Evolutionary conservation across 208 protist genomes (phyloP), one percentile per base, ranked within the genome.

Genomic region (Blastocrithidia nonstop): DNA sequence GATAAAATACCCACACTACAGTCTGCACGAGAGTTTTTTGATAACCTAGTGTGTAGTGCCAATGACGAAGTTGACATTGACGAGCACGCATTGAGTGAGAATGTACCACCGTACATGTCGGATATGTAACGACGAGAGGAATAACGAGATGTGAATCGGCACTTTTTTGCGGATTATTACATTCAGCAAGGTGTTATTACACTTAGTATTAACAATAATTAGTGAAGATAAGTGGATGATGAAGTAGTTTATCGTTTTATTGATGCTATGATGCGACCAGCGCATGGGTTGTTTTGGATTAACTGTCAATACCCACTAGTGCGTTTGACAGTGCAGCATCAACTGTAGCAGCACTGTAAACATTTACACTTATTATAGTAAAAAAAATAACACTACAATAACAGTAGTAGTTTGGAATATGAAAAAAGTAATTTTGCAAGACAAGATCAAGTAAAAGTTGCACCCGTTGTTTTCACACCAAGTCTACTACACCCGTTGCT

Each of bases 151-250:
- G 66, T 72, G 16, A 59, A 87, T 37, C 67, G 67, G 6, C 57
- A 67, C 19, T 90, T 87, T 31, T 90, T 84, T 27, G 70, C 44
- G 7, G 67, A 83, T 39, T 90, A 72, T 50, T 90, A 90, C 56
- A 33, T 61, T 0, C 57, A 71, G 38, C 75, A 90, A 35, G 64
- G 68, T 9, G 20, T 90, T 9, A 45, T n/a, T n/a, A n/a, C n/a
- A n/a, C n/a, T n/a, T n/a, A n/a, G n/a, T n/a, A n/a, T n/a, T n/a
- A n/a, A n/a, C n/a, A n/a, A n/a, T n/a, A n/a, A n/a, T n/a, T n/a
- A n/a, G n/a, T n/a, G n/a, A n/a, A n/a, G n/a, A n/a, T n/a, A n/a
- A n/a, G n/a, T 81, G 0, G 24, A 35, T 0, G 41, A 31, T n/a
- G 39, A 49, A 2, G 45, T 62, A 22, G 46, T 43, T 7, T 66